A percentile compares a stretch with the other conserved stretches of the same genome.
Conservation (phyloP, 345 rosid species). For the Pseudoturritis turrita region DNA sequence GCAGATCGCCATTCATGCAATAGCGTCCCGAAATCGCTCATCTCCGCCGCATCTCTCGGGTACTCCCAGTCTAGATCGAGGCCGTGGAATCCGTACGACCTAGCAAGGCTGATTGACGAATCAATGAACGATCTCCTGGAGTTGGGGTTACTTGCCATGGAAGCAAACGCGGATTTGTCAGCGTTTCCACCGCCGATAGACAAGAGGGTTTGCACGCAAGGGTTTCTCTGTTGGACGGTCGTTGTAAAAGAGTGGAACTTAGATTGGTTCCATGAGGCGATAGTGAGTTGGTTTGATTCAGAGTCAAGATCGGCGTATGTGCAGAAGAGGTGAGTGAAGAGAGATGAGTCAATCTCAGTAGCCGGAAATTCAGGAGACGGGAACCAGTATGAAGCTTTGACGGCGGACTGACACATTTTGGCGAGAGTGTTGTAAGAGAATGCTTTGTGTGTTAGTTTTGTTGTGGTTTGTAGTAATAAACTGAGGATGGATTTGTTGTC, state of each 20-base stretch:
- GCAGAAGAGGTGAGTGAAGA: slow-evolving; percentile 58
- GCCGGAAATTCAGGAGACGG: slow-evolving; percentile 28
- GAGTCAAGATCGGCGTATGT: slow-evolving; percentile 47
- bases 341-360: slow-evolving; percentile 44
- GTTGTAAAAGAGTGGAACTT: slow-evolving; percentile 50
- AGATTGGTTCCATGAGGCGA: slow-evolving; percentile 38
- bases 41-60: slow-evolving; percentile 35
- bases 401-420: slow-evolving; percentile 25
- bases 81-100: slow-evolving; percentile 52
- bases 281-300: slow-evolving; percentile 35
- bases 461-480: slow-evolving; percentile 4
- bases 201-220: slow-evolving; percentile 46
- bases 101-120: slow-evolving; percentile 45
- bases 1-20: slow-evolving; percentile 45
- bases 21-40: slow-evolving; percentile 40
- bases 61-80: slow-evolving; percentile 70
- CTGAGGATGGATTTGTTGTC: background rate
- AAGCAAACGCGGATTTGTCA: slow-evolving; percentile 23
- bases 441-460: too few relatives aligned
- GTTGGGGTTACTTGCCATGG: slow-evolving; percentile 47
- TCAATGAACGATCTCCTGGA: slow-evolving; percentile 51
- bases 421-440: background rate
- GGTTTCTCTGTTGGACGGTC: slow-evolving; percentile 47
- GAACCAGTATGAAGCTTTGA: slow-evolving; percentile 57
- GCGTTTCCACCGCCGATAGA: slow-evolving; percentile 59